Evolutionary conservation across 1,284 basidiomycete genomes (phyloP), one percentile per base, ranked within the genome.

Genomic region (Papiliotrema fonsecae): DNA sequence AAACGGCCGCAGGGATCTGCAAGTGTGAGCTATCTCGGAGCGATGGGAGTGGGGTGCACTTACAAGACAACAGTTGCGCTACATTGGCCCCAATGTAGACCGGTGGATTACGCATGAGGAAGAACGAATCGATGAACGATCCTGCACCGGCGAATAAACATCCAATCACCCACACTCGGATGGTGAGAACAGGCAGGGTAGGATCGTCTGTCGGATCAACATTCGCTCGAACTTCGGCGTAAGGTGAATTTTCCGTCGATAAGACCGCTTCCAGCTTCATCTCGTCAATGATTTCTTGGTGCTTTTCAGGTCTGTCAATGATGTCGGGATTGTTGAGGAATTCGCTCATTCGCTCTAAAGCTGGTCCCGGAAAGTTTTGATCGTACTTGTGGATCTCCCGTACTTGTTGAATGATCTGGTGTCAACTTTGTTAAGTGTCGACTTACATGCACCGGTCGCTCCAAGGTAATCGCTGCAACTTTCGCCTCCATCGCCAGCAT

Each of bases 201-300:
- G 82, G 81, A 67, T 91, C 88, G 61, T 92, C 88, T 21, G 81
- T 76, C 59, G 82, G 87, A 26, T 85, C 77, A n/a, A 90, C 85
- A 5, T 86, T 82, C n/a, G 88, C 88, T 46, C 89, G 82, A 36
- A 92, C 88, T 77, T 91, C 88, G 6, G 87, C 82, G 64, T 91
- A 92, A 10, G 89, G 88, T 6, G 88, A 92, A 45, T 64, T 62
- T 44, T 65, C 61, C 18, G 62, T 62, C 26, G 59, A 54, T 16
- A 70, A 47, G 14, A 64, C 41, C 2, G 64, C 64, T 55, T 70
- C 63, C 16, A 64, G 47, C 40, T 61, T 60, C 58, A 67, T 64
- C 28, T 57, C 62, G 28, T 44, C 40, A 35, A 61, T 57, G 21
- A 67, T 47, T 3, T 46, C 46, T 1, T 10, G 19, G 56, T 66